Base-by-base conservation (phyloP, 2,329 filamentous ascomycete species). In the Aspergillus fructus region DNA sequence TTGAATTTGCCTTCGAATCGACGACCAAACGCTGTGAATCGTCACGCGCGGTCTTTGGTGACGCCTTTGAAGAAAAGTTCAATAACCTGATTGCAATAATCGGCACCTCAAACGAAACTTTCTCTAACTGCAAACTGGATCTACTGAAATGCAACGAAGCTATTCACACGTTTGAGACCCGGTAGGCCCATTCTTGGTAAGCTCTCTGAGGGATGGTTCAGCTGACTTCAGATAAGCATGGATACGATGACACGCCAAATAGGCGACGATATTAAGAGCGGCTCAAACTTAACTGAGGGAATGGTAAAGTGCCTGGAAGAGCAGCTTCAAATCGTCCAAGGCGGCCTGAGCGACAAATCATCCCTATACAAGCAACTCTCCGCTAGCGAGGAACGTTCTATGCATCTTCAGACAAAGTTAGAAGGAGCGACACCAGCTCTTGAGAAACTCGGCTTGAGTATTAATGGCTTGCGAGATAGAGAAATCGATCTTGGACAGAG, bases 401-500 rank as follows among this genome's bases (percentile, higher is more conserved):
- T 30, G 5, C 43, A 43, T 24, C 55, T 70, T 54, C 54, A 66
- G 9, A 53, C 58, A 19, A 65, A 54, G 12, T 37, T 75, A 12
- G 56, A 62, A 15, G 13, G 8, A 5, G 24, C 67, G 13, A 56
- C 63, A 19, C 59, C 64, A n/a, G 59, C 41, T 4, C 47, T 73
- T 15, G 54, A 56, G 4, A 59, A 45, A 15, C 55, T 73, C 1
- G 47, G 41, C 12, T 34, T n/a, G 4, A 63, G 61, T 5, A 42
- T 74, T 13, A 56, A 68, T 12, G 64, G 51, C n/a, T 49, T 71
- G 8, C 58, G 58, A 6, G 33, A 62, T 8, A 62, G 65, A 15
- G 68, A 68, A 46, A 37, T 34, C 5, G 61, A 59, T 11, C 71
- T 78, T 33, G 59, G 59, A 4, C 54, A 66, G 2, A 70, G 73